Conservation (phyloP, 2,329 filamentous ascomycete genomes). For the Aspergillus felis region DNA sequence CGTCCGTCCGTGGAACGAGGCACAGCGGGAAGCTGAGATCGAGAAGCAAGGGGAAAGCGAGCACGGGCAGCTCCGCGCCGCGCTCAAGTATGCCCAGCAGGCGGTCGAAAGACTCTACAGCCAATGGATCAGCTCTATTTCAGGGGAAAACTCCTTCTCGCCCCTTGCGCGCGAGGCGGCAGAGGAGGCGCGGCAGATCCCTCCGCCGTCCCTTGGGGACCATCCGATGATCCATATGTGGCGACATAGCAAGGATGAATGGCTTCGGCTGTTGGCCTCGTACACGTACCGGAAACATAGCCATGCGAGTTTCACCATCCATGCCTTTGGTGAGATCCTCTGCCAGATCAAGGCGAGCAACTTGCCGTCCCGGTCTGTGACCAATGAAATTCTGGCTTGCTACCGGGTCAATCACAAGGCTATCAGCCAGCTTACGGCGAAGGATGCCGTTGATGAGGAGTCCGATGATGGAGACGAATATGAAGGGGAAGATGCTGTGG, state of each 20-base stretch:
- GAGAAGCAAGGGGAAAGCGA: slow-evolving; percentile 9
- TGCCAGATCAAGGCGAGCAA: slow-evolving; percentile 30
- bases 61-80: slow-evolving; percentile 13
- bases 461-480: slow-evolving; percentile 19
- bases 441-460: slow-evolving; percentile 15
- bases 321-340: slow-evolving; percentile 31
- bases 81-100: slow-evolving; percentile 15
- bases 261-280: slow-evolving; percentile 37
- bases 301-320: slow-evolving; percentile 22
- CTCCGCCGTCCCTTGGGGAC: slow-evolving; percentile 24
- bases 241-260: slow-evolving; percentile 29
- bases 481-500: slow-evolving; percentile 29
- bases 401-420: slow-evolving; percentile 32
- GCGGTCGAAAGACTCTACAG: slow-evolving; percentile 16
- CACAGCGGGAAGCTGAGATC: slow-evolving; percentile 16
- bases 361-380: slow-evolving; percentile 22
- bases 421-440: slow-evolving; percentile 23
- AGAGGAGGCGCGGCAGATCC: slow-evolving; percentile 27
- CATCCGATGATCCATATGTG: slow-evolving; percentile 35
- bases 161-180: slow-evolving; percentile 22
- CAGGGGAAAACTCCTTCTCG: slow-evolving; percentile 15
- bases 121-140: slow-evolving; percentile 18
- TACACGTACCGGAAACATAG: slow-evolving; percentile 28
- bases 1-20: slow-evolving; percentile 27
- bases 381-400: slow-evolving; percentile 25